These are phyloP conservation scores for Globisporangium nagaii DNA, from an alignment of 352 stramenopile genomes.

Conservation along the genomic window DNA sequence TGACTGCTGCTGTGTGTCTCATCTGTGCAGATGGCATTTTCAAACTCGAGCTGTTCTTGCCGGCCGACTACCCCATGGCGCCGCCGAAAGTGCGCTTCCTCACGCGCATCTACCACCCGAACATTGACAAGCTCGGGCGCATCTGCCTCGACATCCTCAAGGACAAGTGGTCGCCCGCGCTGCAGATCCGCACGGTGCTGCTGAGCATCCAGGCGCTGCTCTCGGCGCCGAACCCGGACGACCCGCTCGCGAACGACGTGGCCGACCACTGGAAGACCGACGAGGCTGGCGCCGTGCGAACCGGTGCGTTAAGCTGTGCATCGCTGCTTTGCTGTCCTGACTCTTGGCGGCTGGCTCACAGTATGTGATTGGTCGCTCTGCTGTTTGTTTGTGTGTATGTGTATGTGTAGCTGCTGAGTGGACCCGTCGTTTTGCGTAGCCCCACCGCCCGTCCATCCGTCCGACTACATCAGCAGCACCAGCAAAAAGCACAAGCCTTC, in stretches of 20 bases:
- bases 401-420: slow-evolving; percentile 49
- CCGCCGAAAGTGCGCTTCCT: slow-evolving; percentile 97
- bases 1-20: not conserved
- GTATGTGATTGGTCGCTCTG: not conserved
- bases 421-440: slow-evolving; percentile 66
- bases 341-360: not conserved
- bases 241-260: slow-evolving; percentile 96
- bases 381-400: not conserved
- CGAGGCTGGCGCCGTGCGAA: slow-evolving; percentile 87
- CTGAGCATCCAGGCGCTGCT: slow-evolving; percentile 96
- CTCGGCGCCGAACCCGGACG: slow-evolving; percentile 95
- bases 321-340: not conserved
- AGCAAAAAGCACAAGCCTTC: not conserved
- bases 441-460: not conserved
- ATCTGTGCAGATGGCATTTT: slow-evolving; percentile 81
- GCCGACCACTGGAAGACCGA: slow-evolving; percentile 98
- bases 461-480: not conserved
- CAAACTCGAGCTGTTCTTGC: slow-evolving; percentile 97
- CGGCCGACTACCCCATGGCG: slow-evolving; percentile 96
- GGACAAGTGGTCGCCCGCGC: slow-evolving; percentile 98
- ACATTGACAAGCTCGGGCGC: slow-evolving; percentile 97
- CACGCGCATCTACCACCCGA: slow-evolving; percentile 98
- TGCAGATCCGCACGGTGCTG: slow-evolving; percentile 98
- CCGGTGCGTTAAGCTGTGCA: slow-evolving; percentile 47
- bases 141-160: slow-evolving; percentile 99